Evolutionary conservation across 1,139 yeast genomes (phyloP).

Genomic region (Pneumocystis carinii): DNA sequence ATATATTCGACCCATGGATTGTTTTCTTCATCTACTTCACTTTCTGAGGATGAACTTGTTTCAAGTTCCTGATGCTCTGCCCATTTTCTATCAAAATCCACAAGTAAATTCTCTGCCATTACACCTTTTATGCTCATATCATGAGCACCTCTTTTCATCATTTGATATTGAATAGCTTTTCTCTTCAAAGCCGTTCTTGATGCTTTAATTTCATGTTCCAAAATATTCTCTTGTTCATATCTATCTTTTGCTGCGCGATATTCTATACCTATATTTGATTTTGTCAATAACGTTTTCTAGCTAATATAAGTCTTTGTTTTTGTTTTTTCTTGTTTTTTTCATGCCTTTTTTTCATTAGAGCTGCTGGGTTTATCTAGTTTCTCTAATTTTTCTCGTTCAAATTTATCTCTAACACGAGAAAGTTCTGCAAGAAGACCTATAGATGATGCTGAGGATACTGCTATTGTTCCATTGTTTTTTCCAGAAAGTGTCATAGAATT

Average conservation of each 20-base stretch:
- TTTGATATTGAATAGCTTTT: slow-evolving; percentile 17
- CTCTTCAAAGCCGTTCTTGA: slow-evolving; percentile 12
- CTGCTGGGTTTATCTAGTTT: slow-evolving; percentile 22
- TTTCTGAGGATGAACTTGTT: slow-evolving; percentile 7
- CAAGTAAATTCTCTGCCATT: neutral
- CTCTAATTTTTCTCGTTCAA: slow-evolving; percentile 8
- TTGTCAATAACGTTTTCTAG: slow-evolving; percentile 1
- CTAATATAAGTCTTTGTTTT: neutral
- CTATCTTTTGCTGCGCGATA: slow-evolving; percentile 10
- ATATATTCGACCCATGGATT: slow-evolving; percentile 20
- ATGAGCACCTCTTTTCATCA: slow-evolving; percentile 16
- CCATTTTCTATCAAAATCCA: slow-evolving; percentile 6
- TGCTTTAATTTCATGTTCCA: slow-evolving; percentile 3
- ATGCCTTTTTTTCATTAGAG: slow-evolving; percentile 20
- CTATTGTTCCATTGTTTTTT: slow-evolving; percentile 9
- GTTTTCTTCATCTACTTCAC: slow-evolving; percentile 9
- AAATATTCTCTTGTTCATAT: slow-evolving; percentile 6
- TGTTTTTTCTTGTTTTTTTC: neutral
- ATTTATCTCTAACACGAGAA: slow-evolving; percentile 15
- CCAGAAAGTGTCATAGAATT: neutral
- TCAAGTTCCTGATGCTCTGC: slow-evolving; percentile 4
- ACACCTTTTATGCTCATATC: slow-evolving; percentile 12
- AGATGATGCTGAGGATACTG: slow-evolving; percentile 16
- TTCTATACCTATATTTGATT: slow-evolving; percentile 11
- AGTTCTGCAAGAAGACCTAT: slow-evolving; percentile 18